Base-by-base conservation (phyloP, 2,329 filamentous ascomycete species). In the Myotisia sp. region DNA sequence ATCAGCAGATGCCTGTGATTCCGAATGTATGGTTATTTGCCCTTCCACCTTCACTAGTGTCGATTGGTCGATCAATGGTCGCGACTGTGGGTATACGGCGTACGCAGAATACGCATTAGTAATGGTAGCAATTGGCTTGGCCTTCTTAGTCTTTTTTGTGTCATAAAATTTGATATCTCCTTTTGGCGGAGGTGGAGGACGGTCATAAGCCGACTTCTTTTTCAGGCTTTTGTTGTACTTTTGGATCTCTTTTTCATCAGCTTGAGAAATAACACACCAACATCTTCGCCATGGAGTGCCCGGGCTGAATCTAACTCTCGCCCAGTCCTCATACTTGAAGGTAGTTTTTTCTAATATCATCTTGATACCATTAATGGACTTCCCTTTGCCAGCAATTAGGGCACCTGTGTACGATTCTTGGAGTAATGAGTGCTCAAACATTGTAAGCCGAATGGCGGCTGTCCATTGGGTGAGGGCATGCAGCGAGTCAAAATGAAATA, bases 401-500 rank as follows among this genome's bases (percentile, higher is more conserved):
- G 87, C 87, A 5, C 90, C 90, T 0, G 90, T 98, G 54, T 98
- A 98, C 1, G 90, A 85, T 60, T 98, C 90, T 53, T 95, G 87
- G 21, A 98, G 64, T 0, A 83, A 84, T 1, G 85, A 76, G 51
- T 95, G 81, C 61, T 98, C 90, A 55, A 78, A 95, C 72, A 95
- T 92, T 48, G 87, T 73, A 14, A 98, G 72, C 29, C 90, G 76
- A 45, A 98, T 95, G 28, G 80, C 84, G 10, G 90, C 80, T 1
- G 90, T 93, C 90, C 90, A 98, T 59, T 95, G 86, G 2, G 86
- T 79, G 36, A 98, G 65, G 0, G 87, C 92, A 51, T 92, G 81
- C 45, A 87, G 75, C 0, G 87, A 93, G 56, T 92, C 93, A 62
- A 98, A 98, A 56, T 95, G 90, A 23, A 98, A 68, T 1, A 98